Percentiles rank a stretch among this genome's conserved stretches.
Conservation (phyloP, 441 rosid genomes). For the Rhodomyrtus psidioides region DNA sequence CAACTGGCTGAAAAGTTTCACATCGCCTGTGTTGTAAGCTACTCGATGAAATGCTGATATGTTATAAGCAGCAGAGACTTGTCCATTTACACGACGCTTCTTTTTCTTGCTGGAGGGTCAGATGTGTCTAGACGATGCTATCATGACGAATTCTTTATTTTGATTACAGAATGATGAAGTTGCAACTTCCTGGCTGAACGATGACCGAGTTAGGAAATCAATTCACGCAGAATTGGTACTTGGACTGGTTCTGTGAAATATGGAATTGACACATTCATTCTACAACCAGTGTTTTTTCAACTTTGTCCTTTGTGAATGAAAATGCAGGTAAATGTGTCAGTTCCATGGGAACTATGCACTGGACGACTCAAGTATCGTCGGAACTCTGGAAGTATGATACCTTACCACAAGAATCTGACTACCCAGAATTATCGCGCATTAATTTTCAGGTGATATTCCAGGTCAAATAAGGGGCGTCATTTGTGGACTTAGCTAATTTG, state of each 20-base stretch:
- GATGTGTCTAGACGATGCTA: not conserved
- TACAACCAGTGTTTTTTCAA: not conserved
- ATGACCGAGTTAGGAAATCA: constrained; percentile 38
- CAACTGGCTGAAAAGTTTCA: not conserved
- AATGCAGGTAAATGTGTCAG: constrained; percentile 21
- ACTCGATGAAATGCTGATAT: not conserved
- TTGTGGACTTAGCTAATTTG: not conserved
- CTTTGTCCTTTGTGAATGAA: not conserved
- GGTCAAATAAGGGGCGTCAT: not conserved
- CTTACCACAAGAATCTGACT: constrained; percentile 37
- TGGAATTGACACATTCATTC: not conserved
- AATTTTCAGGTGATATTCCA: constrained; percentile 35
- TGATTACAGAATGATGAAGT: constrained; percentile 36
- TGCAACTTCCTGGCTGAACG: constrained; percentile 45
- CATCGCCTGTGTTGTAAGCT: constrained; percentile 33
- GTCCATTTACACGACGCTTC: not conserved
- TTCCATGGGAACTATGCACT: constrained; percentile 45
- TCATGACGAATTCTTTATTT: not conserved
- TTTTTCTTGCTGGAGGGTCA: not conserved
- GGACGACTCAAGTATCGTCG: constrained; percentile 7
- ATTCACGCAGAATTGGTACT: constrained; percentile 38
- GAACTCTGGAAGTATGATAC: constrained; percentile 39
- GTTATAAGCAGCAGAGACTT: not conserved
- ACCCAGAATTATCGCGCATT: constrained; percentile 40
- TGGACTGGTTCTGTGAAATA: not conserved